Base-by-base conservation (phyloP, 2,329 filamentous ascomycete genomes). In the Neonectria neomacrospora region DNA sequence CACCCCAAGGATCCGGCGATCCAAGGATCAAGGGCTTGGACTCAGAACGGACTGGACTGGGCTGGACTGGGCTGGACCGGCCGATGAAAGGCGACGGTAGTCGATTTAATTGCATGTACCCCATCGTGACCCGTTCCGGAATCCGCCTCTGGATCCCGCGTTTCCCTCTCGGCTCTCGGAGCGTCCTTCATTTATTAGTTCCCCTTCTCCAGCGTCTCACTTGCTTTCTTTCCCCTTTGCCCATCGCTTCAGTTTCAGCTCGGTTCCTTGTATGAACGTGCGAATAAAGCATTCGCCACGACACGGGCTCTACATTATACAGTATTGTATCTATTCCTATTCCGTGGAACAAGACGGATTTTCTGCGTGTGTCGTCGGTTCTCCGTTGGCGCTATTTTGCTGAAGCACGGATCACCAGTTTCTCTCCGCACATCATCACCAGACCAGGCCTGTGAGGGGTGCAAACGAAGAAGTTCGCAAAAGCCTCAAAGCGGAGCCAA, bases 401-500 rank as follows among this genome's bases (percentile, higher is more conserved):
- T 12, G 26, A 54, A 54, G 47, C 59, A 48, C 53, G 32, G 48
- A 62, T 56, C 41, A 62, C 47, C 39, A n/a, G 59, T 62, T 56
- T 57, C 48, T 42, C 42, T 52, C 26, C 12, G 32, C 34, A 23
- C 52, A 26, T 54, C 52, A 26, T 54, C 39, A 12, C n/a, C 34
- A 54, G 23, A 42, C 20, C 30, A 34, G 52, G 37, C 44, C 34
- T 54, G 48, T 18, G 55, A 58, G 54, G 41, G 59, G 48, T n/a
- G 23, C 50, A 53, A 57, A 61, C 48, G 47, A 42, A 48, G 48
- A 53, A 58, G 48, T 53, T 50, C 34, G 41, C 59, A 62, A 62
- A 62, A 54, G 54, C 54, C 59, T 62, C 54, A 62, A 62, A 62
- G 59, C 59, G 59, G 59, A 62, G 54, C 39, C 59, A 34, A 55